phyloP scores from a whole-genome alignment of 2,329 filamentous ascomycete genomes.

The Pestalotiopsis sp. region DNA sequence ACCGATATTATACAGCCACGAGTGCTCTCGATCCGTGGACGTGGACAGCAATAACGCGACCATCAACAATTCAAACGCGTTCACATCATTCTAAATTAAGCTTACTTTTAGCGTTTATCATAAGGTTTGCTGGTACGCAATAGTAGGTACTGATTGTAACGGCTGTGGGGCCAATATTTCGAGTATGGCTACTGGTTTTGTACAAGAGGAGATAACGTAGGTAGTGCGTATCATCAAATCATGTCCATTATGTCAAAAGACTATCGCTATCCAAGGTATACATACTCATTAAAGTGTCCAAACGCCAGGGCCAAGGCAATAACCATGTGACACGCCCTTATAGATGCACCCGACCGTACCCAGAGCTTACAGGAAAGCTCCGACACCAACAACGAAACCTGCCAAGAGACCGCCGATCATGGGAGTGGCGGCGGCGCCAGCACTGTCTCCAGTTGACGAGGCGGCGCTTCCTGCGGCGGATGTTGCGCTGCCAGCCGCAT shows the following conservation, averaged over 20 bases:
- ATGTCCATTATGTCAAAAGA: neutral
- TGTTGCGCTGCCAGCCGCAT: constrained; percentile 2
- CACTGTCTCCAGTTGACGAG: neutral
- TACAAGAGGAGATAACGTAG: too few species aligned
- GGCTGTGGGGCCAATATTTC: too few species aligned
- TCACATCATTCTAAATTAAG: too few species aligned
- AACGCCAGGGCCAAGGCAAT: neutral
- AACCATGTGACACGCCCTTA: neutral
- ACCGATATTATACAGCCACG: too few species aligned
- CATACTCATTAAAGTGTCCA: neutral
- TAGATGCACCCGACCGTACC: neutral
- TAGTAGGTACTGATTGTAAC: too few species aligned
- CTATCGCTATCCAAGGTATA: neutral
- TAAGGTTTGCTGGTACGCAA: too few species aligned
- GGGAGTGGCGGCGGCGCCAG: constrained; percentile 2
- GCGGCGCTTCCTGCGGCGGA: neutral
- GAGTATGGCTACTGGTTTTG: too few species aligned
- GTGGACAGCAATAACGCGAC: too few species aligned
- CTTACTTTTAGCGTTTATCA: too few species aligned
- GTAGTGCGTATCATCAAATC: neutral
- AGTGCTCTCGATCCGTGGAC: too few species aligned
- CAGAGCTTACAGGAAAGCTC: neutral
- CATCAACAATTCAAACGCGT: too few species aligned
- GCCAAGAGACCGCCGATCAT: constrained; percentile 9
- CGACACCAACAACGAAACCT: constrained; percentile 5